These are phyloP conservation scores for Cinchona pubescens DNA, from an alignment of 257 asterid genomes.

Conservation along the genomic window DNA sequence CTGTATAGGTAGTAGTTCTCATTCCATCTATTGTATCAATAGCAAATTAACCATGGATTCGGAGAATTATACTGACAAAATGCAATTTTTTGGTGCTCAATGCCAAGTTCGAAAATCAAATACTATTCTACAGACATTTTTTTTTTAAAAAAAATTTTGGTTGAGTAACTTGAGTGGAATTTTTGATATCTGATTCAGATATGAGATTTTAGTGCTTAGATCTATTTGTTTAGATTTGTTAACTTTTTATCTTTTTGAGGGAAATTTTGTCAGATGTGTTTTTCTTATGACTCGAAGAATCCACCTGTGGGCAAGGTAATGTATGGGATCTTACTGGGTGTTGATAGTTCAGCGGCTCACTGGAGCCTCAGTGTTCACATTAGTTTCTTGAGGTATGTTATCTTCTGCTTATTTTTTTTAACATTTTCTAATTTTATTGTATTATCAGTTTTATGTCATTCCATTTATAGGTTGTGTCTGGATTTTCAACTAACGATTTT, in stretches of 20 bases:
- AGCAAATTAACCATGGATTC: conserved; percentile 86
- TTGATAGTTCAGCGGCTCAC: conserved; percentile 90
- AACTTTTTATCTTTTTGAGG: background rate
- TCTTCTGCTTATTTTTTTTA: background rate
- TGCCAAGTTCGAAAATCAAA: conserved; percentile 86
- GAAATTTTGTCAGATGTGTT: conserved; percentile 59
- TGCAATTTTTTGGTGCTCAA: conserved; percentile 82
- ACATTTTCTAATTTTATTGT: background rate
- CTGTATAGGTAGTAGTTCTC: too few relatives aligned
- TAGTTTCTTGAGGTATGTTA: conserved; percentile 81
- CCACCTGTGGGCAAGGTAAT: conserved; percentile 98
- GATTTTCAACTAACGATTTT: too few relatives aligned
- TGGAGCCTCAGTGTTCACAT: conserved; percentile 95
- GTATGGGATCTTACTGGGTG: conserved; percentile 90
- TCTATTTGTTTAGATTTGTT: background rate
- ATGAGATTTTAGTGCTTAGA: conserved; percentile 25
- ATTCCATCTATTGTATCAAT: too few relatives aligned
- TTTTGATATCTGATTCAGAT: conserved; percentile 72
- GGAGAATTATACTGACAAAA: conserved; percentile 68
- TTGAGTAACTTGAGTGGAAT: conserved; percentile 12
- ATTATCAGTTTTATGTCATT: background rate
- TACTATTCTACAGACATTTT: conserved; percentile 12
- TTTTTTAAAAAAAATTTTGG: background rate
- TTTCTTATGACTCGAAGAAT: conserved; percentile 89
- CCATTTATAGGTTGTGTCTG: too few relatives aligned